Evolutionary conservation across 371 early-diverging fungal genomes (phyloP).

Genomic region (Mucor saturninus): DNA sequence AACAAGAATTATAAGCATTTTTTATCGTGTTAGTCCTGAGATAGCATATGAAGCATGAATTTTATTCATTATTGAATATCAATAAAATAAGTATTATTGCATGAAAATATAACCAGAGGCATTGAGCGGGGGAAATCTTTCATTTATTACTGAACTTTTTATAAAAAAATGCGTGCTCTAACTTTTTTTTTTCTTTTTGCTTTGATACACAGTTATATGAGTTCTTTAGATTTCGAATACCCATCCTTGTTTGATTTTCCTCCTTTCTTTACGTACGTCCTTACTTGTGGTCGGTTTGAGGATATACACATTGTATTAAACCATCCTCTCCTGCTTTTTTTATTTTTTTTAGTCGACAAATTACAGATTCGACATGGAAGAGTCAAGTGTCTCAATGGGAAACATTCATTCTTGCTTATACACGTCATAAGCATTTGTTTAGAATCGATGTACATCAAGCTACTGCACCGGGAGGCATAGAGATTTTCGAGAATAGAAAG

Average conservation of each 20-base stretch:
- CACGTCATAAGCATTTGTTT: slow-evolving; percentile 64
- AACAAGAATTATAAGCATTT: too few relatives aligned
- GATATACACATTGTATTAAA: not conserved
- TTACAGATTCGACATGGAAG: slow-evolving; percentile 81
- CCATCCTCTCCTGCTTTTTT: not conserved
- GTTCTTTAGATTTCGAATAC: slow-evolving; percentile 47
- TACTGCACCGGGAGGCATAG: slow-evolving; percentile 49
- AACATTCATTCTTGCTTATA: slow-evolving; percentile 74
- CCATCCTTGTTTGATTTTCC: slow-evolving; percentile 87
- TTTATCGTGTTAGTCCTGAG: too few relatives aligned
- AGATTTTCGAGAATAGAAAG: slow-evolving; percentile 70
- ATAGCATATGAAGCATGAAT: too few relatives aligned
- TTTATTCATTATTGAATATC: too few relatives aligned
- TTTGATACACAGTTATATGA: not conserved
- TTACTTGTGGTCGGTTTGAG: not conserved
- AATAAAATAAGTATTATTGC: too few relatives aligned
- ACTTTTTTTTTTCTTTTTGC: too few relatives aligned
- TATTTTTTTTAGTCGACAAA: slow-evolving; percentile 68
- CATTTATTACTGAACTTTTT: too few relatives aligned
- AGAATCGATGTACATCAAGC: slow-evolving; percentile 70
- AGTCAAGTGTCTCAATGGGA: slow-evolving; percentile 84
- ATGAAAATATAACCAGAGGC: too few relatives aligned
- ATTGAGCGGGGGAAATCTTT: too few relatives aligned
- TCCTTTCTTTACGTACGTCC: slow-evolving; percentile 85
- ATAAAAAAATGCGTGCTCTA: too few relatives aligned